These are phyloP conservation scores for Cocos nucifera DNA, from an alignment of 176 grass and related monocot genomes.

Conservation along the genomic window DNA sequence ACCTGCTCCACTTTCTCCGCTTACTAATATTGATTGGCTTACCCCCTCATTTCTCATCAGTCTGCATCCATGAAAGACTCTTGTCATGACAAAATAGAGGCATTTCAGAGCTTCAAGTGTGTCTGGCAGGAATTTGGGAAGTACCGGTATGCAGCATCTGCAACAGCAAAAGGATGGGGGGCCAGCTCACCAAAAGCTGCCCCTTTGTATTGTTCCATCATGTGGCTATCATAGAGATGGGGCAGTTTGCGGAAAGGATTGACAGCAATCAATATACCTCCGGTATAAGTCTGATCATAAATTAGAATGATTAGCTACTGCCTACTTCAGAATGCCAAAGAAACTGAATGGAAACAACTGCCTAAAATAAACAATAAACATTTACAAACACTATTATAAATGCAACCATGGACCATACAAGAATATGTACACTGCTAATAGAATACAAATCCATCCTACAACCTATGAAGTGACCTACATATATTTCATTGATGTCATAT, in stretches of 20 bases:
- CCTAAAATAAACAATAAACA: too few relatives aligned
- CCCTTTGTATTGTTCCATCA: slow-evolving; percentile 99
- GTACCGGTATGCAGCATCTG: slow-evolving; percentile 93
- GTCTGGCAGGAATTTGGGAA: slow-evolving; percentile 2
- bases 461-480: slow-evolving; percentile 47
- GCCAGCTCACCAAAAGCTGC: slow-evolving; percentile 88
- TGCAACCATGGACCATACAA: neutral
- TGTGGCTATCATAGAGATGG: slow-evolving; percentile 91
- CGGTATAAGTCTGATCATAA: slow-evolving; percentile 69
- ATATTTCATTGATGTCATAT: slow-evolving; percentile 97
- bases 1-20: slow-evolving; percentile 10
- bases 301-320: neutral
- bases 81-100: neutral
- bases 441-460: too few relatives aligned
- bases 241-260: slow-evolving; percentile 94
- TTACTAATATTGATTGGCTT: slow-evolving; percentile 29
- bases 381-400: too few relatives aligned
- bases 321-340: too few relatives aligned
- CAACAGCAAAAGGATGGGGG: slow-evolving; percentile 92
- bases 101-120: neutral
- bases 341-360: too few relatives aligned
- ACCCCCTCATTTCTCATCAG: slow-evolving; percentile 21
- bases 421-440: neutral
- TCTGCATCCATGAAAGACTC: too few relatives aligned
- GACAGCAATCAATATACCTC: slow-evolving; percentile 95